Conservation (phyloP, 2,329 filamentous ascomycete species). For the Neofusicoccum ribis region DNA sequence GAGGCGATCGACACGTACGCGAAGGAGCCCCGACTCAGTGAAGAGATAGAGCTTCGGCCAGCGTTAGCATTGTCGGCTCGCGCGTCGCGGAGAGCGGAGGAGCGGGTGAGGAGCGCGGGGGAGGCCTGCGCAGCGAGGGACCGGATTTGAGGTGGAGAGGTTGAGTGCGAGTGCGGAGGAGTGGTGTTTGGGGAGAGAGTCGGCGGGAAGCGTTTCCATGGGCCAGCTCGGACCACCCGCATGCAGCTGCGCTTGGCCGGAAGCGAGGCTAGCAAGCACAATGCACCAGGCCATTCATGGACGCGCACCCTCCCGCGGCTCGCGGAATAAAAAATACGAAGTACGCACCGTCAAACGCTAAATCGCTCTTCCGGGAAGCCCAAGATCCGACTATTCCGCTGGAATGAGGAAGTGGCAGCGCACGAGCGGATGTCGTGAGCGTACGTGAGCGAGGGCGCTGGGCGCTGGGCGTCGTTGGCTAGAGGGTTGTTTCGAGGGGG, state of each 20-base stretch:
- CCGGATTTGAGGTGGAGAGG: background rate
- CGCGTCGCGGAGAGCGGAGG: background rate
- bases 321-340: slow-evolving; percentile 18
- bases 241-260: slow-evolving; percentile 18
- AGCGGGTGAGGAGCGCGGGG: slow-evolving; percentile 3
- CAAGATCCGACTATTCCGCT: slow-evolving; percentile 9
- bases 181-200: slow-evolving; percentile 5
- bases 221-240: slow-evolving; percentile 16
- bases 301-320: slow-evolving; percentile 1
- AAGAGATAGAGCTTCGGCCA: slow-evolving; percentile 18
- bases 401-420: background rate
- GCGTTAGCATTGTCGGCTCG: slow-evolving; percentile 14
- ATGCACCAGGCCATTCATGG: slow-evolving; percentile 14
- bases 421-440: background rate
- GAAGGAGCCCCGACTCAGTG: slow-evolving; percentile 16
- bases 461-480: background rate
- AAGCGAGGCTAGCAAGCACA: slow-evolving; percentile 16
- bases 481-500: slow-evolving; percentile 5
- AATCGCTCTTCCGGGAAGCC: background rate
- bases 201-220: slow-evolving; percentile 17
- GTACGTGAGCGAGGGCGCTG: background rate
- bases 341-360: slow-evolving; percentile 16
- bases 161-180: background rate
- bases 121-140: background rate
- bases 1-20: slow-evolving; percentile 19